A percentile compares a stretch with the other conserved stretches of the same genome.
Evolutionary conservation across 2,329 filamentous ascomycete genomes (phyloP).

Genomic region (Camptophora hylomeconis): DNA sequence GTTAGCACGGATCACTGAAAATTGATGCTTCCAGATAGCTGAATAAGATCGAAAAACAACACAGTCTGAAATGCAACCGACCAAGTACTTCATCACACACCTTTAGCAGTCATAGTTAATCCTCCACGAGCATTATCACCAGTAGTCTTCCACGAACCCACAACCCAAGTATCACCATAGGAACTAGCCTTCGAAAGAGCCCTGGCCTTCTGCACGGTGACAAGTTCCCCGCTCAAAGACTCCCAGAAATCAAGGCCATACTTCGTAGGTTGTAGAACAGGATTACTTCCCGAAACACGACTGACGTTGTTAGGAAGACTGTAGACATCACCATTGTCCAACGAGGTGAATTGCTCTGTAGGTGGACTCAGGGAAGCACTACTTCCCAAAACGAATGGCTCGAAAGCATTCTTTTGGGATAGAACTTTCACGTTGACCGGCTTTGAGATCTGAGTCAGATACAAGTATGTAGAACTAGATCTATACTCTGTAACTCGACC

Average conservation of each 20-base stretch:
- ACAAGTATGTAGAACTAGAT: conserved; percentile 43
- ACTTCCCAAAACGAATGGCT: conserved; percentile 47
- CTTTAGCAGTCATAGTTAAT: conserved; percentile 48
- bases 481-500: conserved; percentile 50
- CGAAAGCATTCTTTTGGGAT: conserved; percentile 41
- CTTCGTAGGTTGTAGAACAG: conserved; percentile 43
- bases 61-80: background rate
- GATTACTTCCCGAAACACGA: conserved; percentile 47
- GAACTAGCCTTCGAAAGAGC: conserved; percentile 48
- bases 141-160: conserved; percentile 50
- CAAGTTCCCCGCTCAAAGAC: conserved; percentile 52
- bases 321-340: conserved; percentile 55
- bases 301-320: conserved; percentile 49
- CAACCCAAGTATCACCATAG: conserved; percentile 57
- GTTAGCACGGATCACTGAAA: conserved; percentile 25
- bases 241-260: conserved; percentile 67
- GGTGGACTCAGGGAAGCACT: conserved; percentile 43
- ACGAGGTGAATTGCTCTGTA: conserved; percentile 44
- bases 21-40: too few relatives aligned
- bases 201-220: conserved; percentile 45
- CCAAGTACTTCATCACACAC: conserved; percentile 6
- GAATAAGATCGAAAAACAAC: too few relatives aligned
- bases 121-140: conserved; percentile 51
- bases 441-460: conserved; percentile 48
- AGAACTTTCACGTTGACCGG: conserved; percentile 42